A percentile compares a stretch with the other conserved stretches of the same genome.
Evolutionary conservation across 2,329 filamentous ascomycete genomes (phyloP).

Genomic region (Claviceps humidiphila): DNA sequence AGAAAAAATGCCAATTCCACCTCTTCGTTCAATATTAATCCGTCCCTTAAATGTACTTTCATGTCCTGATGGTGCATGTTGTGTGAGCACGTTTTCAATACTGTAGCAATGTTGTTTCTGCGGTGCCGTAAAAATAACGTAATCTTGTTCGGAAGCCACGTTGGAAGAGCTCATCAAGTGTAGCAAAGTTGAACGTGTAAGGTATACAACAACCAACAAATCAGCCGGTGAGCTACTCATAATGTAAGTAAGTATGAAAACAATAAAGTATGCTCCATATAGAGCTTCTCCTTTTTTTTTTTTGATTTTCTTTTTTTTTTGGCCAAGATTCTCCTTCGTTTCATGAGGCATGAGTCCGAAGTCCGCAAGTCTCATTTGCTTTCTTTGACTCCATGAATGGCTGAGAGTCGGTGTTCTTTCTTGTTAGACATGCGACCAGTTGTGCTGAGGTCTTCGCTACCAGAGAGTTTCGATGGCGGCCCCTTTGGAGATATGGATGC

Average conservation of each 20-base stretch:
- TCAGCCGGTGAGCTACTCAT: conserved; percentile 13
- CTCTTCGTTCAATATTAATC: conserved; percentile 2
- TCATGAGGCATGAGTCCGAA: background rate
- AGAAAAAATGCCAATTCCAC: background rate
- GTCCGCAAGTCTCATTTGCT: conserved; percentile 1
- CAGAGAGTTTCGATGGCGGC: conserved; percentile 15
- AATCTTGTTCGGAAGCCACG: background rate
- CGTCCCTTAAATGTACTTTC: conserved; percentile 2
- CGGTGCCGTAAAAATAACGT: conserved; percentile 1
- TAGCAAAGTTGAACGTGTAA: conserved; percentile 12
- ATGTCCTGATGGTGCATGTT: background rate
- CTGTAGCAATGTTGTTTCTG: conserved; percentile 1
- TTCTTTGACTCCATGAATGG: conserved; percentile 8
- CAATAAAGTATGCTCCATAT: conserved; percentile 18
- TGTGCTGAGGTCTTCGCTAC: conserved; percentile 11
- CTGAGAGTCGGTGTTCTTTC: conserved; percentile 32
- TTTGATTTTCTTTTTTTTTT: conserved; percentile 2
- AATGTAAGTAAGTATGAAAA: conserved; percentile 20
- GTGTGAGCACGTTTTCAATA: background rate
- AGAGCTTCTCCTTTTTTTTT: conserved; percentile 10
- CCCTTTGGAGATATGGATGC: conserved; percentile 19
- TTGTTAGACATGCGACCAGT: conserved; percentile 17
- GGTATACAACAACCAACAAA: conserved; percentile 9
- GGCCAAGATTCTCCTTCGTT: background rate
- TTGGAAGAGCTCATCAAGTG: conserved; percentile 7